Base-by-base conservation (phyloP, 805 yeast species). In the Kuraishia piskuri region DNA sequence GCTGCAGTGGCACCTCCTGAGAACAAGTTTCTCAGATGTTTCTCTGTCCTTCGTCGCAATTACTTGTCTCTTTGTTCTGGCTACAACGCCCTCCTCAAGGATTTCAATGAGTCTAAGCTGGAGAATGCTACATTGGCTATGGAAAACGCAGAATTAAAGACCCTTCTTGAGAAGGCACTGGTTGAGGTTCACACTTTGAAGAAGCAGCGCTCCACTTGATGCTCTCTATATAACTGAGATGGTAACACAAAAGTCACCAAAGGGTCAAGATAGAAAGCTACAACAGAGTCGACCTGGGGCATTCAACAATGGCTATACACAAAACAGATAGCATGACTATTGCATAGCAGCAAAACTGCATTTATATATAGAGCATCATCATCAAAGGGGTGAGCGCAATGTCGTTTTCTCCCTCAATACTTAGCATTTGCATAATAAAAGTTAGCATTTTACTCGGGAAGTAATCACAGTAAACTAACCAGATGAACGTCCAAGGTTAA, bases 141-240 rank as follows among this genome's bases (percentile, higher is more conserved):
- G 10, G 61, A 64, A 52, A 62, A 66, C 50, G 59, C 56, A 47
- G 63, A 64, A 36, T 52, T 63, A 53, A 64, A 63, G 47, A 55
- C 59, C 12, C 55, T 62, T 31, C 53, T 64, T 49, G 65, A 63
- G 45, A 59, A 56, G 17, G 52, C 60, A 10, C 12, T 50, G 20
- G 22, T 22, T n/a, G 50, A 49, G 23, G 47, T 45, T 6, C 40
- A 31, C 17, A 31, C 40, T 31, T 31, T 31, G 14, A 31, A 31
- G 40, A 31, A 31, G 17, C 4, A 31, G 17, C 4, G 17, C 17
- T 31, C 40, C 40, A 10, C 40, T 12, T 31, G 40, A 31, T 7
- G 40, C 4, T 12, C 4, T 14, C 9, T n/a, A n/a, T n/a, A n/a
- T n/a, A n/a, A n/a, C n/a, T n/a, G n/a, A n/a, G n/a, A n/a, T n/a